A percentile compares a stretch with the other conserved stretches of the same genome.
phyloP scores from a whole-genome alignment of 2,329 filamentous ascomycete species.

The Tolypocladium amazonense region DNA sequence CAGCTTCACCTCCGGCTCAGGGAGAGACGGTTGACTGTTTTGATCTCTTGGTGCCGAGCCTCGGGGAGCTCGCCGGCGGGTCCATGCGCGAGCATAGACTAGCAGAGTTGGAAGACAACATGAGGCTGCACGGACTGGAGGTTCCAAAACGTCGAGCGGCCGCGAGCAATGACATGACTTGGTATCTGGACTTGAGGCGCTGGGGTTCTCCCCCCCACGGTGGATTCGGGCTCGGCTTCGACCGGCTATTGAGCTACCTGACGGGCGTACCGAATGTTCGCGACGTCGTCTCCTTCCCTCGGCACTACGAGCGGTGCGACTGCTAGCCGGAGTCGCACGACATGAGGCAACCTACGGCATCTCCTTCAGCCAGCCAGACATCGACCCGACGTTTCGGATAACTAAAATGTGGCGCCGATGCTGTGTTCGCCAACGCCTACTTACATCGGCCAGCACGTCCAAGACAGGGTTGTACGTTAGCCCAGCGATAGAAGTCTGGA shows the following conservation, averaged over 20 bases:
- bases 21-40: conserved; percentile 72
- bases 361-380: background rate
- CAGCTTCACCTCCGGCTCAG: conserved; percentile 14
- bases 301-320: conserved; percentile 56
- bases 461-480: background rate
- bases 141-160: conserved; percentile 19
- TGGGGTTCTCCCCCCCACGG: conserved; percentile 91
- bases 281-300: conserved; percentile 78
- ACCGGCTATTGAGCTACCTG: conserved; percentile 75
- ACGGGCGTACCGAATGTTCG: conserved; percentile 72
- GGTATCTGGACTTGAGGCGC: conserved; percentile 80
- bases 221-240: conserved; percentile 84
- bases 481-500: background rate
- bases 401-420: background rate
- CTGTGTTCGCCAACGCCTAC: conserved; percentile 2
- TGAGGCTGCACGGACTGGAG: conserved; percentile 57
- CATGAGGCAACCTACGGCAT: background rate
- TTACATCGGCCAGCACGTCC: background rate
- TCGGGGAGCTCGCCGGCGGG: conserved; percentile 80
- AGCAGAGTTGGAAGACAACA: conserved; percentile 54
- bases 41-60: conserved; percentile 74
- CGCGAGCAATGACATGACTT: conserved; percentile 42
- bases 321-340: conserved; percentile 26
- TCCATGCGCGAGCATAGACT: conserved; percentile 81
- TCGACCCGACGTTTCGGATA: conserved; percentile 1